Percentiles rank a stretch among this genome's conserved stretches.
phyloP scores from a whole-genome alignment of 805 yeast genomes.

The Candida tallmaniae region DNA sequence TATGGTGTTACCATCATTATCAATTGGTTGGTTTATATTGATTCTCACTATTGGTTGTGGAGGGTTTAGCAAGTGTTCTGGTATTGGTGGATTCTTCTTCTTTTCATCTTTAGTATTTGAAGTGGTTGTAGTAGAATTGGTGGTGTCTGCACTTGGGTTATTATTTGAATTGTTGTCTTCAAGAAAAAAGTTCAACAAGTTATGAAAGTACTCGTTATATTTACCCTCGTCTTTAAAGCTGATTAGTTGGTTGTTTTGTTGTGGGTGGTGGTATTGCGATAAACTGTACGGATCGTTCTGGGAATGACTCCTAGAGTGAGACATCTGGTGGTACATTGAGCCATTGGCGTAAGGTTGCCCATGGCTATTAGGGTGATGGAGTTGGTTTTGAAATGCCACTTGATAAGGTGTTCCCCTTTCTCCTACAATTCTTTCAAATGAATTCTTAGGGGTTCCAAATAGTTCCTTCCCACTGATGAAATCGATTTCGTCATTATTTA shows the following conservation, averaged over 20 bases:
- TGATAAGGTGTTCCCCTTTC: slow-evolving; percentile 13
- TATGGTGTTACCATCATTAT: slow-evolving; percentile 89
- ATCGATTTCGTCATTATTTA: slow-evolving; percentile 24
- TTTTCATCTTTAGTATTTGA: slow-evolving; percentile 6
- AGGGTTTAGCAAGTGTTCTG: slow-evolving; percentile 45
- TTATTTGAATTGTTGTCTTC: slow-evolving; percentile 28
- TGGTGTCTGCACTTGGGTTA: slow-evolving; percentile 5
- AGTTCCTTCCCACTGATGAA: slow-evolving; percentile 36
- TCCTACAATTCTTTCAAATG: slow-evolving; percentile 26
- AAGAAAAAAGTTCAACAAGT: slow-evolving; percentile 48
- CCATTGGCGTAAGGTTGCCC: slow-evolving; percentile 5
- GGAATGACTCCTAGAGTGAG: slow-evolving; percentile 15
- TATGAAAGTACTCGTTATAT: slow-evolving; percentile 38
- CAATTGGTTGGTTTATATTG: slow-evolving; percentile 80
- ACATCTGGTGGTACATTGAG: slow-evolving; percentile 1
- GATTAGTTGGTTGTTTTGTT: slow-evolving; percentile 13
- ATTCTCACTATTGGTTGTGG: slow-evolving; percentile 54
- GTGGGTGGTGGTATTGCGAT: slow-evolving; percentile 38
- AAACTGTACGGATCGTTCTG: slow-evolving; percentile 32
- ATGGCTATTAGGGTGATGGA: background rate
- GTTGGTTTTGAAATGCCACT: slow-evolving; percentile 8
- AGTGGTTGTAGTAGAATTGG: slow-evolving; percentile 1
- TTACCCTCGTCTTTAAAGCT: slow-evolving; percentile 18
- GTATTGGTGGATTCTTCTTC: slow-evolving; percentile 17
- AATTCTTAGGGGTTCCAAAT: slow-evolving; percentile 37